Evolutionary conservation across 1,139 yeast genomes (phyloP).

Genomic region (Pichia inconspicua): DNA sequence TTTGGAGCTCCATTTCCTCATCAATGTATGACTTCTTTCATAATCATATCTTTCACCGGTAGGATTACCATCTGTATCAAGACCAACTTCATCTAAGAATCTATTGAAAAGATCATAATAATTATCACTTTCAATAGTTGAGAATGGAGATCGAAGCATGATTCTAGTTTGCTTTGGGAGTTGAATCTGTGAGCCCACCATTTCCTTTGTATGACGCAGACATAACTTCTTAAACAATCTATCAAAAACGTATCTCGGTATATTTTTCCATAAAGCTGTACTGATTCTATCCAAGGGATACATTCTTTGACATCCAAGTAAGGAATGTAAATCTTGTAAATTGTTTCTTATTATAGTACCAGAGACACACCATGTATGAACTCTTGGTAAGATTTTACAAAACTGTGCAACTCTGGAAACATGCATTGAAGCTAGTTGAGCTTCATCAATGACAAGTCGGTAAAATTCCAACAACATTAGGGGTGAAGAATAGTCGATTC

Average conservation of each 20-base stretch:
- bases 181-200: slow-evolving; percentile 69
- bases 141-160: slow-evolving; percentile 63
- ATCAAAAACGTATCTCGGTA: slow-evolving; percentile 22
- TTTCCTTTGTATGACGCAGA: slow-evolving; percentile 74
- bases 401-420: slow-evolving; percentile 72
- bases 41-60: slow-evolving; percentile 45
- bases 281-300: slow-evolving; percentile 47
- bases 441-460: slow-evolving; percentile 88
- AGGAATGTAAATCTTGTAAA: slow-evolving; percentile 60
- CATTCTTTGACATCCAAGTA: slow-evolving; percentile 56
- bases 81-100: slow-evolving; percentile 55
- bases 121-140: slow-evolving; percentile 75
- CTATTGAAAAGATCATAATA: slow-evolving; percentile 57
- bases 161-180: slow-evolving; percentile 73
- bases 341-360: slow-evolving; percentile 82
- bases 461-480: slow-evolving; percentile 78
- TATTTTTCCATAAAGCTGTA: slow-evolving; percentile 24
- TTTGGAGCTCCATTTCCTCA: slow-evolving; percentile 60
- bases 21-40: slow-evolving; percentile 34
- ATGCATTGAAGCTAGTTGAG: slow-evolving; percentile 79
- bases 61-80: slow-evolving; percentile 54
- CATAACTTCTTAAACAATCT: slow-evolving; percentile 37
- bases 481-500: slow-evolving; percentile 66
- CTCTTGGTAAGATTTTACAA: slow-evolving; percentile 70
- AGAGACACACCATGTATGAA: slow-evolving; percentile 94